Evolutionary conservation across 2,329 filamentous ascomycete genomes (phyloP).

Genomic region (Aspergillus sp.): DNA sequence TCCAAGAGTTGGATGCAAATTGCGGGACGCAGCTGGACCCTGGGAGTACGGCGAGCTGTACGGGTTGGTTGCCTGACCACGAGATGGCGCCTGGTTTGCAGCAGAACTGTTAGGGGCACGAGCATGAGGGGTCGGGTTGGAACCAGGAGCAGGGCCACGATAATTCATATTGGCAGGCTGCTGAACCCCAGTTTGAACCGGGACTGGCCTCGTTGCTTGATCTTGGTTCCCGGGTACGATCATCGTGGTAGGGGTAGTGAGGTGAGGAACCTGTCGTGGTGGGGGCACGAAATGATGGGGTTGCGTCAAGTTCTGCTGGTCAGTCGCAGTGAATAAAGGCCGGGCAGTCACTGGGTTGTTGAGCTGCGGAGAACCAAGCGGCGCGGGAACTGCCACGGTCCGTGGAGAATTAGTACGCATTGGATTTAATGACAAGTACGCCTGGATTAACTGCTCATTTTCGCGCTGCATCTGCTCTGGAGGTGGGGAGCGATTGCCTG

Average conservation of each 20-base stretch:
- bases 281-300: background rate
- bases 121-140: background rate
- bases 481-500: background rate
- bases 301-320: no score
- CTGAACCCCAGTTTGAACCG: background rate
- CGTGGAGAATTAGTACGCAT: background rate
- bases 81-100: background rate
- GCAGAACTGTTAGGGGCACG: background rate
- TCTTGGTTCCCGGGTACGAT: background rate
- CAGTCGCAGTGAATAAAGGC: no score
- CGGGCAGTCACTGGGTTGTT: background rate
- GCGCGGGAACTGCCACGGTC: background rate
- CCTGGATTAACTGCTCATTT: conserved; percentile 8
- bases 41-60: background rate
- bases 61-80: background rate
- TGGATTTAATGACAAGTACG: conserved; percentile 11
- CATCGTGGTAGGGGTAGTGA: background rate
- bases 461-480: conserved; percentile 9
- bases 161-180: background rate
- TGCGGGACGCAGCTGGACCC: background rate
- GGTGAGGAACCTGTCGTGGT: background rate
- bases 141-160: background rate
- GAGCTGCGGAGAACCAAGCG: background rate
- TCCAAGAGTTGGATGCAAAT: no score
- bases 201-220: background rate